Percentiles rank a stretch among this genome's conserved stretches.
phyloP scores from a whole-genome alignment of 257 asterid genomes.

The Nicotiana obtusifolia region DNA sequence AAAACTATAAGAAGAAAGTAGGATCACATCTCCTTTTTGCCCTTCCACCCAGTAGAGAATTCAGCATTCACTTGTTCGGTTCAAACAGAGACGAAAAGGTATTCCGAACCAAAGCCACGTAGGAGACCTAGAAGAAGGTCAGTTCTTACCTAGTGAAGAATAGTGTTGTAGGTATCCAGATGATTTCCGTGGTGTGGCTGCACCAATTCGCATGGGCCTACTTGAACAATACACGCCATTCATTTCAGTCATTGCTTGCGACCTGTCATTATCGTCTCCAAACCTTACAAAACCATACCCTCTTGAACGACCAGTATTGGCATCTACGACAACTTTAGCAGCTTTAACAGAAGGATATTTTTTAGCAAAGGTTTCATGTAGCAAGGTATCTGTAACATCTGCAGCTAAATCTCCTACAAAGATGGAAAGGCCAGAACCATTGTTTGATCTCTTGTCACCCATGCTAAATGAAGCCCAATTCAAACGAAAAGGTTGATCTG shows the following conservation, averaged over 20 bases:
- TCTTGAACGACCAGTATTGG: conserved; percentile 78
- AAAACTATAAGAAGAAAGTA: too few relatives aligned
- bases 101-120: neutral
- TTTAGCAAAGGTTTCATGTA: conserved; percentile 61
- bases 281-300: conserved; percentile 93
- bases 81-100: neutral
- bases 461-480: conserved; percentile 96
- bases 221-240: conserved; percentile 68
- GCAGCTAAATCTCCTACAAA: conserved; percentile 91
- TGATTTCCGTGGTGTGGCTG: conserved; percentile 80
- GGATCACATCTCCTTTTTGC: too few relatives aligned
- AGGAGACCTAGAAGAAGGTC: neutral
- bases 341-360: conserved; percentile 82
- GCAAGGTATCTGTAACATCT: conserved; percentile 75
- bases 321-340: conserved; percentile 84
- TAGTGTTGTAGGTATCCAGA: conserved; percentile 64
- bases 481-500: conserved; percentile 72
- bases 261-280: conserved; percentile 75
- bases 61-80: neutral
- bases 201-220: conserved; percentile 88
- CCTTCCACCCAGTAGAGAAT: neutral
- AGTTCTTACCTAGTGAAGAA: conserved; percentile 50
- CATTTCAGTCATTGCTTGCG: conserved; percentile 85
- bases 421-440: conserved; percentile 78
- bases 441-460: conserved; percentile 74